phyloP scores from a whole-genome alignment of 2,329 filamentous ascomycete genomes.

The Neocucurbitaria cava region DNA sequence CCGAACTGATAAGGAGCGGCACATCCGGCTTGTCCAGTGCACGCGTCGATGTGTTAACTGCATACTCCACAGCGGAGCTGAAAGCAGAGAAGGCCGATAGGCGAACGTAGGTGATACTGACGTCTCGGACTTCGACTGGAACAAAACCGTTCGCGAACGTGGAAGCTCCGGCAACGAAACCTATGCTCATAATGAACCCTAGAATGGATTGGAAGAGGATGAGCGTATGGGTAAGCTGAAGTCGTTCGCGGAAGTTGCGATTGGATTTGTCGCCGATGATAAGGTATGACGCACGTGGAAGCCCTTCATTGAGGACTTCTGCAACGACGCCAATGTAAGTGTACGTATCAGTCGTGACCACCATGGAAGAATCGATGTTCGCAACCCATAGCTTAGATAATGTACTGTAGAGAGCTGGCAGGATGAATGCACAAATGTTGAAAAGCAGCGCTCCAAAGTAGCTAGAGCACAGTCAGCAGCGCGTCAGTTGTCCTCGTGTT shows the following conservation, averaged over 20 bases:
- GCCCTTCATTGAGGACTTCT: conserved; percentile 75
- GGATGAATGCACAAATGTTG: conserved; percentile 67
- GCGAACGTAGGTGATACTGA: conserved; percentile 69
- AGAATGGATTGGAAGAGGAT: conserved; percentile 62
- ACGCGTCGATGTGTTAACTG: conserved; percentile 67
- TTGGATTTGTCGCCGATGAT: conserved; percentile 71
- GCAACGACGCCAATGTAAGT: conserved; percentile 73
- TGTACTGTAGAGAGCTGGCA: conserved; percentile 72
- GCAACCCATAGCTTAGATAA: conserved; percentile 76
- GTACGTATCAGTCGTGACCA: conserved; percentile 70
- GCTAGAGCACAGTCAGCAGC: neutral
- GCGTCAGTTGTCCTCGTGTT: neutral
- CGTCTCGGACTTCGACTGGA: conserved; percentile 62
- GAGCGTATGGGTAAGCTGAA: conserved; percentile 68
- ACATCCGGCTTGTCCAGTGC: conserved; percentile 74
- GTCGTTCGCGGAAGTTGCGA: conserved; percentile 58
- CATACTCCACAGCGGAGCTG: conserved; percentile 67
- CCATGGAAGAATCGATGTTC: conserved; percentile 67
- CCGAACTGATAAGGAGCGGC: conserved; percentile 68
- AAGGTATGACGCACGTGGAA: conserved; percentile 72
- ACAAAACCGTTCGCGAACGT: conserved; percentile 69
- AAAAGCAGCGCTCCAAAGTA: conserved; percentile 67
- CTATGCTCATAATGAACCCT: conserved; percentile 66
- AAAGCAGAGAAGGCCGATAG: conserved; percentile 69
- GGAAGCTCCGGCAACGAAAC: conserved; percentile 62